These are phyloP conservation scores for Auricularia auricula-judae DNA, from an alignment of 768 basidiomycete species.

Conservation along the genomic window DNA sequence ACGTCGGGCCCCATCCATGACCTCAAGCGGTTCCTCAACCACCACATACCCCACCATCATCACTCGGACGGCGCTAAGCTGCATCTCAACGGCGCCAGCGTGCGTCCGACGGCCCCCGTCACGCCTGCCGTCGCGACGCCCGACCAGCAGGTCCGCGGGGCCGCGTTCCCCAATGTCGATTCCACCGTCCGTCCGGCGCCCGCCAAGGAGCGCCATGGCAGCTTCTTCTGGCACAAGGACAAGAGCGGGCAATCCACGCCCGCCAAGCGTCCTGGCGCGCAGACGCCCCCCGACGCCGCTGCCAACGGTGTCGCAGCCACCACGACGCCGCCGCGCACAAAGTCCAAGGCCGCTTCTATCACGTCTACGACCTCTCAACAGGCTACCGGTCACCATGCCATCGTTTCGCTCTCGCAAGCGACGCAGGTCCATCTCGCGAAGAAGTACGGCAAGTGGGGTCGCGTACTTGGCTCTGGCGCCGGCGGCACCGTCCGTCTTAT, in stretches of 20 bases:
- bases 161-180: neutral
- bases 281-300: neutral
- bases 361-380: constrained; percentile 17
- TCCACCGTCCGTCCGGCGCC: neutral
- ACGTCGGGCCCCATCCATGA: constrained; percentile 73
- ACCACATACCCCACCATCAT: constrained; percentile 63
- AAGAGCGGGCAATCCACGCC: neutral
- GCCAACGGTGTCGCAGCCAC: neutral
- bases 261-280: neutral
- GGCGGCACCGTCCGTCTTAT: constrained; percentile 98
- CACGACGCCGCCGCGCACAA: neutral
- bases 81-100: neutral
- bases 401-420: constrained; percentile 62
- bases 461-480: constrained; percentile 88
- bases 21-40: constrained; percentile 89
- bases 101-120: neutral
- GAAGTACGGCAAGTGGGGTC: constrained; percentile 99
- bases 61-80: constrained; percentile 11
- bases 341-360: constrained; percentile 11
- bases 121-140: neutral
- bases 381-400: constrained; percentile 24
- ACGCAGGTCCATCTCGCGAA: constrained; percentile 90
- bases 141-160: neutral
- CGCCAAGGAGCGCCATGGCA: neutral
- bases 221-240: constrained; percentile 1